These are phyloP conservation scores for Colletotrichum neosansevieriae DNA, from an alignment of 2,329 filamentous ascomycete species.

Conservation along the genomic window DNA sequence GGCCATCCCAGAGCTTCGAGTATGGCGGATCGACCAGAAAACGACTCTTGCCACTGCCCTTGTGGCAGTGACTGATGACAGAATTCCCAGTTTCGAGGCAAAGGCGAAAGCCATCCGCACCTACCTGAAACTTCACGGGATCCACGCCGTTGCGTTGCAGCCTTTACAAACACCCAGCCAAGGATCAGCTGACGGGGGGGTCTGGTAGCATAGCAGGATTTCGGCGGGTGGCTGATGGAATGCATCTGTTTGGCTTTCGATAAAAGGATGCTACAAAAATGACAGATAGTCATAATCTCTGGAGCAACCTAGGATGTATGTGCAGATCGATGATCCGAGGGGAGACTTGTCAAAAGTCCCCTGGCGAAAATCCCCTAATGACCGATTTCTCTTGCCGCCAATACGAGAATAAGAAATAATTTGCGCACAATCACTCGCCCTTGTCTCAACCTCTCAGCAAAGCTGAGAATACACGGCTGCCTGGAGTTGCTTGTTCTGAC, in stretches of 20 bases:
- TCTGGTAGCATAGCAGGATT: not conserved
- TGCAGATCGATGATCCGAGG: no score
- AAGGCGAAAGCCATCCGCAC: constrained; percentile 73
- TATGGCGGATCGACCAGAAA: constrained; percentile 79
- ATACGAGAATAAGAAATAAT: not conserved
- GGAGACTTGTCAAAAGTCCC: no score
- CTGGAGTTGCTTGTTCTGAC: not conserved
- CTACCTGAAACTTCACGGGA: constrained; percentile 79
- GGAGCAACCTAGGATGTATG: no score
- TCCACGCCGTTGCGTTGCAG: constrained; percentile 79
- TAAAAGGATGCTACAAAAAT: no score
- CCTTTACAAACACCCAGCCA: constrained; percentile 62
- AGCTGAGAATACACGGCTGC: not conserved
- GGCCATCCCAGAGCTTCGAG: constrained; percentile 78
- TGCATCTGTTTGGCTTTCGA: no score
- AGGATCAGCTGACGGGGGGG: accelerated
- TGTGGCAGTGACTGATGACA: constrained; percentile 70
- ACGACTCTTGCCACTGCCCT: constrained; percentile 79
- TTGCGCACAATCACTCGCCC: not conserved
- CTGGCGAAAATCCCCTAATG: no score
- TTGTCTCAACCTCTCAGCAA: not conserved
- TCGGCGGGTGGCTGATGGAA: no score
- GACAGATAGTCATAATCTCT: no score
- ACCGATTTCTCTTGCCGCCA: not conserved
- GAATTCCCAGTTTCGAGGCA: constrained; percentile 68